These are phyloP conservation scores for Centella asiatica DNA, from an alignment of 129 eudicot species.

Conservation along the genomic window DNA sequence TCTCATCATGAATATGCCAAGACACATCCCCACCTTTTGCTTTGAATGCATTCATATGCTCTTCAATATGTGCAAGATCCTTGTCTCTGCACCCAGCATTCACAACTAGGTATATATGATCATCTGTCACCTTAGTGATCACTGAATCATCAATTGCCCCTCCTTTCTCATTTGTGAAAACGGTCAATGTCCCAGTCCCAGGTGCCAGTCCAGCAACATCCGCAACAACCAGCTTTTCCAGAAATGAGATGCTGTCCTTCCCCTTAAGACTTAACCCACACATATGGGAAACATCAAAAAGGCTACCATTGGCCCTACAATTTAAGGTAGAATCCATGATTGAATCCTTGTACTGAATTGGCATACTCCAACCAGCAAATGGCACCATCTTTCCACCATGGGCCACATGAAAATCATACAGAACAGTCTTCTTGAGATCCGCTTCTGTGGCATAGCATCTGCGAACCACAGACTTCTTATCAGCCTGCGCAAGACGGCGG, in stretches of 20 bases:
- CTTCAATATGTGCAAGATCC: conserved; percentile 98
- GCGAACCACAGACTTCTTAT: conserved; percentile 59
- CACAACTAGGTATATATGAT: conserved; percentile 91
- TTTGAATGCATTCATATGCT: conserved; percentile 85
- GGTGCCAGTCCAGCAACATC: conserved; percentile 93
- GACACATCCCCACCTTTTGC: conserved; percentile 96
- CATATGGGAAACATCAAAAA: conserved; percentile 94
- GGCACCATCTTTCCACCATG: conserved; percentile 98
- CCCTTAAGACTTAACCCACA: conserved; percentile 97
- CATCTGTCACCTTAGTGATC: conserved; percentile 86
- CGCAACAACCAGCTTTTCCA: conserved; percentile 87
- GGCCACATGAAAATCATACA: conserved; percentile 87
- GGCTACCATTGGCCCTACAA: conserved; percentile 86
- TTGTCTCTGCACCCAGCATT: conserved; percentile 97
- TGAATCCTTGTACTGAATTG: conserved; percentile 95
- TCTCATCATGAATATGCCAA: conserved; percentile 93
- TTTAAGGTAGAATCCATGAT: conserved; percentile 93
- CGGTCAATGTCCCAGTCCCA: conserved; percentile 77
- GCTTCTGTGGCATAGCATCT: conserved; percentile 76
- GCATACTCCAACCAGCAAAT: conserved; percentile 99
- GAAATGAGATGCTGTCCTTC: conserved; percentile 64
- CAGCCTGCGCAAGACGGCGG: conserved; percentile 83
- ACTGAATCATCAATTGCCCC: conserved; percentile 97
- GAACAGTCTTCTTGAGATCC: conserved; percentile 84
- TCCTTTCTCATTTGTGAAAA: conserved; percentile 94